These are phyloP conservation scores for Kingdonia uniflora DNA, from an alignment of 164 flowering plant species.

Conservation along the genomic window DNA sequence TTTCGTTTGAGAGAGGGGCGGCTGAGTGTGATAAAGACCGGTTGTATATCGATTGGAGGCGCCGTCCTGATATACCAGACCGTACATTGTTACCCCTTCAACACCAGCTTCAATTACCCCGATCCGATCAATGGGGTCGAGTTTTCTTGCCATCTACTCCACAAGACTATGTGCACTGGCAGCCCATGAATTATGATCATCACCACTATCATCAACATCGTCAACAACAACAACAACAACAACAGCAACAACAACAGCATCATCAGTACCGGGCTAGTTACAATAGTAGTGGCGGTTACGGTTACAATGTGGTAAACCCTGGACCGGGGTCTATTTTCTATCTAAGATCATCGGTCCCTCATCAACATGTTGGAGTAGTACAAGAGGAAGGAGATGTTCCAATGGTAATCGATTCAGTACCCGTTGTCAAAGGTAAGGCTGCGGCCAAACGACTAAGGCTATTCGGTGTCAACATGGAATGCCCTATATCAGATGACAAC, in stretches of 20 bases:
- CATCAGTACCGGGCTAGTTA: background rate
- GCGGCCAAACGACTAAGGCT: conserved; percentile 61
- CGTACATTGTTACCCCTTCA: conserved; percentile 18
- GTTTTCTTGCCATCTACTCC: conserved; percentile 14
- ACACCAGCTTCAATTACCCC: conserved; percentile 11
- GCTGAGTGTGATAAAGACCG: conserved; percentile 44
- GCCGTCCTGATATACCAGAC: conserved; percentile 28
- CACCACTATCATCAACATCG: conserved; percentile 4
- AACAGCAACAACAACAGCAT: conserved; percentile 7
- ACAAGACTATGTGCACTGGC: conserved; percentile 9
- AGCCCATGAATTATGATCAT: conserved; percentile 16
- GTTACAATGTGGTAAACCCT: conserved; percentile 19
- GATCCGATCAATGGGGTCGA: conserved; percentile 26
- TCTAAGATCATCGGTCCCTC: conserved; percentile 19
- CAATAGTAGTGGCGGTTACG: conserved; percentile 1
- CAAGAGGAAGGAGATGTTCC: conserved; percentile 17
- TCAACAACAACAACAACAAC: conserved; percentile 2
- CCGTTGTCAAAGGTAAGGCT: conserved; percentile 60
- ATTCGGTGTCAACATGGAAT: conserved; percentile 88
- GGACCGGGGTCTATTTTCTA: conserved; percentile 15
- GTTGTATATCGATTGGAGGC: conserved; percentile 76
- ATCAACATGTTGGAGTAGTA: conserved; percentile 8
- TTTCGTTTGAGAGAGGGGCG: conserved; percentile 70
- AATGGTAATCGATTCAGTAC: conserved; percentile 63
- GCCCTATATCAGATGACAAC: conserved; percentile 40